Conservation (phyloP, 1,284 basidiomycete species). For the Sporisorium scitamineum region DNA sequence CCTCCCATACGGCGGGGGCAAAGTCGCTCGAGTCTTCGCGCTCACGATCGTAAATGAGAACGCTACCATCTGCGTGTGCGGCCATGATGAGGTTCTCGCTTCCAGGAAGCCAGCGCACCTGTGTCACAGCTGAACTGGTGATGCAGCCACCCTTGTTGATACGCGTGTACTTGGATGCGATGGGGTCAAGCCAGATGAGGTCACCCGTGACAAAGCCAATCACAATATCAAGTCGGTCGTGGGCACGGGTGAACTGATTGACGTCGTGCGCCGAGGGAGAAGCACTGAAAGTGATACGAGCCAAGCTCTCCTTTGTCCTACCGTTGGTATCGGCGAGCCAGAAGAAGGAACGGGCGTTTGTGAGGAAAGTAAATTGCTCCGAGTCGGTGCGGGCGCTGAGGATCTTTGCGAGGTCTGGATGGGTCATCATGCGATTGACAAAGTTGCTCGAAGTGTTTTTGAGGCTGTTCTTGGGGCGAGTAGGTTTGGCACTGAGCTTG, state of each 20-base stretch:
- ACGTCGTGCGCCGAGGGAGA: conserved; percentile 85
- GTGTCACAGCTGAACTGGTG: conserved; percentile 81
- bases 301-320: conserved; percentile 74
- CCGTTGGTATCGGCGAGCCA: conserved; percentile 55
- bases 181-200: conserved; percentile 81
- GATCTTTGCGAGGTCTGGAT: conserved; percentile 80
- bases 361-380: conserved; percentile 55
- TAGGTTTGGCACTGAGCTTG: conserved; percentile 41
- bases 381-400: conserved; percentile 78
- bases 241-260: conserved; percentile 80
- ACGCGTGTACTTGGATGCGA: conserved; percentile 84
- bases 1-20: conserved; percentile 33
- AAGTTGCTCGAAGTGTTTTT: conserved; percentile 88
- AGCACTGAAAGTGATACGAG: conserved; percentile 82
- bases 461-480: conserved; percentile 86
- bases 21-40: conserved; percentile 79
- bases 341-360: conserved; percentile 58
- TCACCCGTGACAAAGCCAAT: conserved; percentile 94
- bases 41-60: conserved; percentile 88
- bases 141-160: conserved; percentile 91
- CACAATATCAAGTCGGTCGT: conserved; percentile 85
- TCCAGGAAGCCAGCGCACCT: conserved; percentile 87
- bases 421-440: conserved; percentile 83
- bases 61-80: conserved; percentile 89
- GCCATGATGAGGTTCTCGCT: conserved; percentile 81